A percentile compares a stretch with the other conserved stretches of the same genome.
phyloP scores from a whole-genome alignment of 805 yeast species.

The Candida xyloterini region DNA sequence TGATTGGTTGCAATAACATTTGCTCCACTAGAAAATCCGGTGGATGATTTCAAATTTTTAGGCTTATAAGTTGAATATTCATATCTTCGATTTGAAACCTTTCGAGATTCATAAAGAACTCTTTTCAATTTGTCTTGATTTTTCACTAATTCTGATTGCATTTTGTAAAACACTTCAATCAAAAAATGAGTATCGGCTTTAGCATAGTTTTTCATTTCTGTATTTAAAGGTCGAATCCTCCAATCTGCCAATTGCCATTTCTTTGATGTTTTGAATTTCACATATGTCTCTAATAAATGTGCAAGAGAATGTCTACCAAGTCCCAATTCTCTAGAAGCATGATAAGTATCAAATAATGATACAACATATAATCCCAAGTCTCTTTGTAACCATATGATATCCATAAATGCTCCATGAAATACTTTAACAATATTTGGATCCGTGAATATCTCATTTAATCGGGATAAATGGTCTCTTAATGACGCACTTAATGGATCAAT shows the following conservation, averaged over 20 bases:
- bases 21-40: slow-evolving; percentile 16
- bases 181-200: slow-evolving; percentile 93
- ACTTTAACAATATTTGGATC: slow-evolving; percentile 81
- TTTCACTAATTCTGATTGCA: slow-evolving; percentile 60
- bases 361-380: slow-evolving; percentile 92
- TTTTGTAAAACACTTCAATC: slow-evolving; percentile 70
- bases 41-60: slow-evolving; percentile 9
- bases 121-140: slow-evolving; percentile 43
- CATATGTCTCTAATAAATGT: slow-evolving; percentile 73
- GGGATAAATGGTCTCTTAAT: slow-evolving; percentile 66
- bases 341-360: slow-evolving; percentile 86
- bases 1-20: slow-evolving; percentile 29
- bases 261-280: slow-evolving; percentile 83
- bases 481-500: slow-evolving; percentile 69
- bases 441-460: slow-evolving; percentile 72
- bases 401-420: slow-evolving; percentile 96
- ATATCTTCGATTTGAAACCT: slow-evolving; percentile 76
- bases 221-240: slow-evolving; percentile 83
- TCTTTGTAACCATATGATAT: slow-evolving; percentile 93
- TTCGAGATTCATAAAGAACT: slow-evolving; percentile 72
- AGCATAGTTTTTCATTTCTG: slow-evolving; percentile 80
- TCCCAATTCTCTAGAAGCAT: slow-evolving; percentile 79
- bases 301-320: slow-evolving; percentile 84
- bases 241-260: slow-evolving; percentile 96
- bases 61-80: slow-evolving; percentile 74